A percentile compares a stretch with the other conserved stretches of the same genome.
Evolutionary conservation across 352 stramenopile genomes (phyloP).

Genomic region (Globisporangium lucens): DNA sequence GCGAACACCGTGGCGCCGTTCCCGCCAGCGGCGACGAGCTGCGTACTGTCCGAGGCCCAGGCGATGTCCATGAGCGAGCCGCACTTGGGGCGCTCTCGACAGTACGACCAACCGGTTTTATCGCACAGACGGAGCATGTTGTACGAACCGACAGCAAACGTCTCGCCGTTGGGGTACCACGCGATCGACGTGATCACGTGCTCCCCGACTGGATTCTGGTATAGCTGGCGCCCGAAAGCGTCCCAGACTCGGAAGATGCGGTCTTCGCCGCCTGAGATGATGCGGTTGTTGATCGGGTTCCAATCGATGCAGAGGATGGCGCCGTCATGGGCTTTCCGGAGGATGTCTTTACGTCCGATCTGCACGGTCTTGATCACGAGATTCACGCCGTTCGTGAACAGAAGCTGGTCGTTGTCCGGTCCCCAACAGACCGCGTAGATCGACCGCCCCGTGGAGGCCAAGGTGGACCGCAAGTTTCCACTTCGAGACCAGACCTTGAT

Average conservation of each 20-base stretch:
- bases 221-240: slow-evolving; percentile 89
- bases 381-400: slow-evolving; percentile 85
- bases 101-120: slow-evolving; percentile 90
- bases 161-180: slow-evolving; percentile 90
- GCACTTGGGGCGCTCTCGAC: slow-evolving; percentile 69
- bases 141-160: slow-evolving; percentile 91
- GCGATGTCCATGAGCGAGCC: slow-evolving; percentile 88
- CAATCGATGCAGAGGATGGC: slow-evolving; percentile 92
- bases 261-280: slow-evolving; percentile 93
- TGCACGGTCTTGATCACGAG: slow-evolving; percentile 92
- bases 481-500: slow-evolving; percentile 92
- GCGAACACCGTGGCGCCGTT: slow-evolving; percentile 89
- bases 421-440: slow-evolving; percentile 92
- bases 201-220: slow-evolving; percentile 72
- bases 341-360: slow-evolving; percentile 80
- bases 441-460: slow-evolving; percentile 74
- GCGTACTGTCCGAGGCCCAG: slow-evolving; percentile 90
- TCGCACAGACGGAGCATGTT: slow-evolving; percentile 93
- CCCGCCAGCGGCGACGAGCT: slow-evolving; percentile 85
- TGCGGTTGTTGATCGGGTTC: slow-evolving; percentile 90
- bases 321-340: slow-evolving; percentile 91
- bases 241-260: slow-evolving; percentile 93
- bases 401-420: slow-evolving; percentile 88
- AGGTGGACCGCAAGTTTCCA: slow-evolving; percentile 83
- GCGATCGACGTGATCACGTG: slow-evolving; percentile 91